Evolutionary conservation across 2,329 filamentous ascomycete genomes (phyloP), one percentile per base, ranked within the genome.

Genomic region (Proliferodiscus dingleyae): DNA sequence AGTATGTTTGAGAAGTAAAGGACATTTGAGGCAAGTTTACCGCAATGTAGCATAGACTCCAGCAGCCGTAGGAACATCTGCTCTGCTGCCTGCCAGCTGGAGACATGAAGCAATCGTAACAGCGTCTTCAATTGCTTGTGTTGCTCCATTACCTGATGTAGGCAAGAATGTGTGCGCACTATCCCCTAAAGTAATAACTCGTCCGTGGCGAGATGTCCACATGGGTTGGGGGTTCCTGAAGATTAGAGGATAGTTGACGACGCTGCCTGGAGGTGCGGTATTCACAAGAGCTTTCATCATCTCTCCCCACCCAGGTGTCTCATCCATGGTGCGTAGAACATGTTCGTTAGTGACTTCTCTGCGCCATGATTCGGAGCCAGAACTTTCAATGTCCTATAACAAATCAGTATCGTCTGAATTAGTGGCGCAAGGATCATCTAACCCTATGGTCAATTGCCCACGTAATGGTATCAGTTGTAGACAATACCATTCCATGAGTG

Each of bases 131-230:
- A 68, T 61, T 5, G 59, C 58, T 43, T 64, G 62, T 5, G 62
- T 63, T 11, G 60, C 64, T 13, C 65, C 64, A 36, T 62, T 61
- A 3, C 60, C 59, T 5, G 62, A 62, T 1, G 63, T 59, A 0
- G 65, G 65, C 4, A 66, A 54, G 37, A 64, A 63, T n/a, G 62
- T 53, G 50, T 67, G 65, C 16, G 66, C 65, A n/a, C 62, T 58
- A 46, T 67, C 63, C 9, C 66, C 66, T 32, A 68, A 54, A 33
- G 63, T 52, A 13, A 62, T 52, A n/a, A 65, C 59, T 10, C 61
- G 57, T 11, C 54, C 59, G 2, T 51, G 53, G 8, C 54, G 45
- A 9, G 61, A 64, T 26, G 60, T 44, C 61, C 61, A 58, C 3
- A 73, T 67, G 10, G 40, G 40, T 24, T 43, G 40, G 11, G 40